A percentile compares a stretch with the other conserved stretches of the same genome.
These are phyloP conservation scores for Dryas drummondii DNA, from an alignment of 306 rosid genomes.

Conservation along the genomic window DNA sequence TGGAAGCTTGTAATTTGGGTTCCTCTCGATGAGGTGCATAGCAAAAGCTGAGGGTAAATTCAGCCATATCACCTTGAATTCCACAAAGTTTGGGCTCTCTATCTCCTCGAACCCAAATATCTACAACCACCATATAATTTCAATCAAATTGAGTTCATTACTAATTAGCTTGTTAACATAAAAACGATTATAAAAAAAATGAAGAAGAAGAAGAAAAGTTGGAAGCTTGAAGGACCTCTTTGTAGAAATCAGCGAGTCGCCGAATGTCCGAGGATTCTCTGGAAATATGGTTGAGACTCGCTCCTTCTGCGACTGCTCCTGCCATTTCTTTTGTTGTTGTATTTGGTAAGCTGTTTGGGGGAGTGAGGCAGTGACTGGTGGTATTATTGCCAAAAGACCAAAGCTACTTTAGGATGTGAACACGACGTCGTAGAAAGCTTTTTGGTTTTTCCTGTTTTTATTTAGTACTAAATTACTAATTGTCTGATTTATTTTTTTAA, in stretches of 20 bases:
- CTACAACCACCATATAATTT: slow-evolving; percentile 28
- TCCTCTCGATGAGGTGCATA: slow-evolving; percentile 69
- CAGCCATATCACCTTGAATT: slow-evolving; percentile 69
- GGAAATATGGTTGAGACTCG: slow-evolving; percentile 58
- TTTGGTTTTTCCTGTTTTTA: too few relatives aligned
- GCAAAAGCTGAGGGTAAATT: slow-evolving; percentile 42
- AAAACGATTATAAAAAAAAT: neutral
- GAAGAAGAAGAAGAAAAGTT: too few relatives aligned
- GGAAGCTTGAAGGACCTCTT: slow-evolving; percentile 40
- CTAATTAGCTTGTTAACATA: neutral
- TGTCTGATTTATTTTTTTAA: too few relatives aligned
- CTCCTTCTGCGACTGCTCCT: slow-evolving; percentile 35
- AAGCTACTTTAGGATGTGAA: neutral
- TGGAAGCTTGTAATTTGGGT: slow-evolving; percentile 63
- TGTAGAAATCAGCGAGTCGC: slow-evolving; percentile 78
- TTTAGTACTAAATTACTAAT: too few relatives aligned
- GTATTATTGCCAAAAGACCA: too few relatives aligned
- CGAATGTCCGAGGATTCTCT: slow-evolving; percentile 64
- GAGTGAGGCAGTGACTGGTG: neutral
- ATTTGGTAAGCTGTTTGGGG: neutral
- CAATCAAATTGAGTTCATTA: neutral
- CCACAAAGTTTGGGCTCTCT: slow-evolving; percentile 63
- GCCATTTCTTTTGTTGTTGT: slow-evolving; percentile 31
- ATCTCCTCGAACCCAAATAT: slow-evolving; percentile 73
- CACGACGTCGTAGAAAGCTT: neutral